These are phyloP conservation scores for Laguncularia racemosa DNA, from an alignment of 345 rosid species.

Conservation along the genomic window DNA sequence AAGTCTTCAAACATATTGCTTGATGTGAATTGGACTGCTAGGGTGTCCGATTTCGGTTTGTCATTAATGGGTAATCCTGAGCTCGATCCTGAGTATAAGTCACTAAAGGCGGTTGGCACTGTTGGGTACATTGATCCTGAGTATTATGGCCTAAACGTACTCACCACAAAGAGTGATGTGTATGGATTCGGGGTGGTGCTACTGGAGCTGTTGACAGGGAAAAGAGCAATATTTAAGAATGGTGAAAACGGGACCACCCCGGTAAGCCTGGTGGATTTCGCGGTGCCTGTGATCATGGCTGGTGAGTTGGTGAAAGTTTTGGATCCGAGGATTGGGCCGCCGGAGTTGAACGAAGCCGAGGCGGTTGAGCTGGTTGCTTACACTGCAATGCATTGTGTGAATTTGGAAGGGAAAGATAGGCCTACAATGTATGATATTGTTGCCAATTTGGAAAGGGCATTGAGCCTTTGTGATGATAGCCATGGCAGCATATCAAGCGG, in stretches of 20 bases:
- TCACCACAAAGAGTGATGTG: slow-evolving; percentile 83
- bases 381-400: slow-evolving; percentile 74
- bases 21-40: slow-evolving; percentile 62
- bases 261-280: slow-evolving; percentile 56
- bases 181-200: slow-evolving; percentile 85
- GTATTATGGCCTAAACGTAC: slow-evolving; percentile 72
- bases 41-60: slow-evolving; percentile 85
- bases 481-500: slow-evolving; percentile 74
- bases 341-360: slow-evolving; percentile 51
- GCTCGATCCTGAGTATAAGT: slow-evolving; percentile 20
- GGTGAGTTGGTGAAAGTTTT: slow-evolving; percentile 42
- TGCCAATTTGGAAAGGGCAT: slow-evolving; percentile 62
- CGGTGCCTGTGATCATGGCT: slow-evolving; percentile 41
- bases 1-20: slow-evolving; percentile 81
- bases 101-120: slow-evolving; percentile 75
- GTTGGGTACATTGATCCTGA: slow-evolving; percentile 92
- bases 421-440: slow-evolving; percentile 63
- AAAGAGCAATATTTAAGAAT: slow-evolving; percentile 50
- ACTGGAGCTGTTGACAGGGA: slow-evolving; percentile 73
- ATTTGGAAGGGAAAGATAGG: slow-evolving; percentile 59
- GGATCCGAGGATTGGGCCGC: slow-evolving; percentile 56
- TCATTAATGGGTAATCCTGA: slow-evolving; percentile 51
- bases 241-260: slow-evolving; percentile 28
- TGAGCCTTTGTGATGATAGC: slow-evolving; percentile 56
- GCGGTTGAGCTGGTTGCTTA: slow-evolving; percentile 81